Conservation (phyloP, 164 flowering plant genomes). For the Berberis vulgaris region DNA sequence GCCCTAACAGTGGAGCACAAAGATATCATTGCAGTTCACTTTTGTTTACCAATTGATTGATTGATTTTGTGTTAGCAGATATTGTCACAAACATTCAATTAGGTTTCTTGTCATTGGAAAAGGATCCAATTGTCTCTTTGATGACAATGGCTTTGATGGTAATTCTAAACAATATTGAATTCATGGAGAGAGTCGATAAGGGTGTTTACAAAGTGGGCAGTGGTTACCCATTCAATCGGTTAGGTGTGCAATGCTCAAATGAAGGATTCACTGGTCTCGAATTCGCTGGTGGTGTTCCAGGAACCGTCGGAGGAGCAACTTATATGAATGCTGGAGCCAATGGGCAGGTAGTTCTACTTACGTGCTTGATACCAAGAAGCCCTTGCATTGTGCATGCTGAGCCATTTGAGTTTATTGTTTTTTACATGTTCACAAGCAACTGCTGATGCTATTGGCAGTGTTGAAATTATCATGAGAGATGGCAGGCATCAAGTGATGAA, state of each 20-base stretch:
- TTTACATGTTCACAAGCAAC: conserved; percentile 22
- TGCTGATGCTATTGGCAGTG: conserved; percentile 24
- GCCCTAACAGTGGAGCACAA: too few relatives aligned
- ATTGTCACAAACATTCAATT: conserved; percentile 23
- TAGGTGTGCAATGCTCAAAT: conserved; percentile 28
- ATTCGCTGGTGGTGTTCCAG: conserved; percentile 52
- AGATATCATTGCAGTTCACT: too few relatives aligned
- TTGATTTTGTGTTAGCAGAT: conserved; percentile 13
- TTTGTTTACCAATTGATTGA: too few relatives aligned
- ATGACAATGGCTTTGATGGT: conserved; percentile 44
- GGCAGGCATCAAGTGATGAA: conserved; percentile 21
- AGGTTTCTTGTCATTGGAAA: conserved; percentile 32
- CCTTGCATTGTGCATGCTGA: too few relatives aligned
- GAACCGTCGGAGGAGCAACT: conserved; percentile 40
- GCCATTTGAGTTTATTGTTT: background rate
- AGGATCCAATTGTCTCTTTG: conserved; percentile 54
- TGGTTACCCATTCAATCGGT: conserved; percentile 33
- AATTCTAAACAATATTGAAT: conserved; percentile 30
- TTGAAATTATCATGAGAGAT: conserved; percentile 33
- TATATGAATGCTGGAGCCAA: conserved; percentile 57
- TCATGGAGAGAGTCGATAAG: conserved; percentile 29
- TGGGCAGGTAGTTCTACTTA: conserved; percentile 26
- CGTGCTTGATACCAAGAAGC: background rate
- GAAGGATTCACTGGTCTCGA: conserved; percentile 45
- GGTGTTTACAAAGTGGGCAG: conserved; percentile 40